Conservation (phyloP, 2,329 filamentous ascomycete genomes). For the Pseudocercospora cruenta region DNA sequence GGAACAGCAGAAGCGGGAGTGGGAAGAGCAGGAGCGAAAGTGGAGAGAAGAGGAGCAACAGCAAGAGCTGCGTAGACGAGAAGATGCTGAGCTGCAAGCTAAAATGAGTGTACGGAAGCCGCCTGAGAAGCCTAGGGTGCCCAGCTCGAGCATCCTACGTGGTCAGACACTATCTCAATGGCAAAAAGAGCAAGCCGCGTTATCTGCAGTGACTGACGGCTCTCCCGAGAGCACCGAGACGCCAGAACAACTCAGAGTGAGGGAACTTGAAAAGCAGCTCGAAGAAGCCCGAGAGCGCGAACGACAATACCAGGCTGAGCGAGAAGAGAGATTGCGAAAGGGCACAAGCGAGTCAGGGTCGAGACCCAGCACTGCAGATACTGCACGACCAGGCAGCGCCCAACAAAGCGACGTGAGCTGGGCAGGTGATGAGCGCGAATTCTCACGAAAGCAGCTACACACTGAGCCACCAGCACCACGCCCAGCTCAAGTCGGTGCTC, state of each 20-base stretch:
- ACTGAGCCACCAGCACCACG: slow-evolving; percentile 32
- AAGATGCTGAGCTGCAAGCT: slow-evolving; percentile 74
- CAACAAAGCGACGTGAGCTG: slow-evolving; percentile 63
- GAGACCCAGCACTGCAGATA: slow-evolving; percentile 38
- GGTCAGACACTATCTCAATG: slow-evolving; percentile 89
- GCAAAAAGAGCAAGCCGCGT: slow-evolving; percentile 65
- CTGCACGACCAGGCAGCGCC: slow-evolving; percentile 36
- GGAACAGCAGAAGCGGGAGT: slow-evolving; percentile 70
- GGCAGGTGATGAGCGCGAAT: slow-evolving; percentile 69
- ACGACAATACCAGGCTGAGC: slow-evolving; percentile 64
- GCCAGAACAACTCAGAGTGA: slow-evolving; percentile 69
- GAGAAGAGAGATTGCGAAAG: slow-evolving; percentile 55
- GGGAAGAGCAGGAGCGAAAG: slow-evolving; percentile 75
- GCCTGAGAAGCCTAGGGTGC: slow-evolving; percentile 54
- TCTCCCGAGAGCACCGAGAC: slow-evolving; percentile 42
- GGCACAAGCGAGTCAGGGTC: slow-evolving; percentile 39
- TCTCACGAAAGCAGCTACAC: slow-evolving; percentile 63
- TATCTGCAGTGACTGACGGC: slow-evolving; percentile 42
- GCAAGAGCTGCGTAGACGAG: slow-evolving; percentile 68
- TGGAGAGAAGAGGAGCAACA: slow-evolving; percentile 69
- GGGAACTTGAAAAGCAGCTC: slow-evolving; percentile 76
- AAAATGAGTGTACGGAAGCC: slow-evolving; percentile 67
- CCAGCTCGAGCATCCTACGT: slow-evolving; percentile 61
- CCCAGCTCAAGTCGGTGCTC: slow-evolving; percentile 43
- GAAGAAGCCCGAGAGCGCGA: slow-evolving; percentile 70